phyloP scores from a whole-genome alignment of 257 asterid species.

The Petrea volubilis region DNA sequence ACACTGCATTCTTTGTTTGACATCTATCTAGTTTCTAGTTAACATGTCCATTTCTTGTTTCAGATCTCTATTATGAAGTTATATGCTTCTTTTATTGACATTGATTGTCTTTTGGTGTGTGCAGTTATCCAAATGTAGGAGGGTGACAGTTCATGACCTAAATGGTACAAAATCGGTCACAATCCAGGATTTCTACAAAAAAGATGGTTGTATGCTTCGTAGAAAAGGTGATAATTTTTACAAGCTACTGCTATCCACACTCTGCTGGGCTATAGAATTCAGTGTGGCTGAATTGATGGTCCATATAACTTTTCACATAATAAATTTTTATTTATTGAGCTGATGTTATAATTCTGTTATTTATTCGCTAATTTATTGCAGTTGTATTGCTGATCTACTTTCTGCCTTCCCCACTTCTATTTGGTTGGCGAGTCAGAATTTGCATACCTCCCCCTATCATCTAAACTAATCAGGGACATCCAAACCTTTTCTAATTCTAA shows the following conservation, averaged over 20 bases:
- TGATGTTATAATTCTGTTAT: background rate
- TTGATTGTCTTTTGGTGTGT: constrained; percentile 20
- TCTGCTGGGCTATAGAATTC: background rate
- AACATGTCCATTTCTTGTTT: constrained; percentile 6
- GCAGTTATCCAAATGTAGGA: constrained; percentile 57
- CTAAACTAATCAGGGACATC: background rate
- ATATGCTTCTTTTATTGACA: background rate
- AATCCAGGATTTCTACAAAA: constrained; percentile 46
- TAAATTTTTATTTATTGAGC: constrained; percentile 4
- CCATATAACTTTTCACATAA: background rate
- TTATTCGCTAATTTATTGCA: background rate
- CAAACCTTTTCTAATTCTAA: too few relatives aligned
- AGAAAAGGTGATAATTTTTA: constrained; percentile 42
- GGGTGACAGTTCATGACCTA: constrained; percentile 40
- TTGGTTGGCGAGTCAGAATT: background rate
- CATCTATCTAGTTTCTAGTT: background rate
- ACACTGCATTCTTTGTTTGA: background rate
- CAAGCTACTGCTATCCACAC: background rate
- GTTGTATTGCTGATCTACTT: background rate
- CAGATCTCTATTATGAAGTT: background rate
- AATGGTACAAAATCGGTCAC: constrained; percentile 51
- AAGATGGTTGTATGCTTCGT: constrained; percentile 50
- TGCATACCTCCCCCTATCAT: background rate
- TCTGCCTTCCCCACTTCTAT: background rate
- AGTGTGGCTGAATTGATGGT: background rate